Evolutionary conservation across 495 filamentous ascomycete genomes (phyloP), one percentile per base, ranked within the genome.

Genomic region (Cairneyella variabilis): DNA sequence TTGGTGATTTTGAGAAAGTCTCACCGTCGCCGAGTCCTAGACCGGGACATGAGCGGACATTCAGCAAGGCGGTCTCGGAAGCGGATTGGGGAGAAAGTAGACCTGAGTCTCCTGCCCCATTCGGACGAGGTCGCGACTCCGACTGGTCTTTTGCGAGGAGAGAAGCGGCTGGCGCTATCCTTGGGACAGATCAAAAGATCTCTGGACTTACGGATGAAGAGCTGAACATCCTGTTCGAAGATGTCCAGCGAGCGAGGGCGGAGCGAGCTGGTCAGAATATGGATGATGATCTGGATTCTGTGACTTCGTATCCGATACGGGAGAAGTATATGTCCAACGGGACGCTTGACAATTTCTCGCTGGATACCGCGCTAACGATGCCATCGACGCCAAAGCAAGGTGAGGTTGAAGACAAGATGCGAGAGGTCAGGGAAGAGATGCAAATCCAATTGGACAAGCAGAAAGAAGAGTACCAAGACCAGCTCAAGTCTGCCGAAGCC

Each of bases 311-410:
- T 66, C 86, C 89, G 3, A 75, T 91, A 25, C 78, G 93, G 39
- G 93, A 99, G 54, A 99, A 99, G 63, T 97, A 97, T 67, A 84
- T 95, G 76, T 96, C 91, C 3, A 93, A 87, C 64, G 91, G 91
- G 12, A 99, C 95, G 3, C 76, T 96, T 34, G 93, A 99, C 65
- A 96, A 96, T 66, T 93, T 97, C 63, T 97, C 95, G 12, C 76
- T 97, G 20, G 93, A 99, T 61, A 99, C 95, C 3, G 84, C 84
- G 2, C 77, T 97, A 36, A 99, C 93, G 1, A 88, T 96, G 75
- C 93, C 95, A 5, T 91, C 89, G 1, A 97, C 91, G 1, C 92
- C 93, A 30, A 88, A 83, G 45, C 83, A 82, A 38, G 82, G 80
- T 22, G 91, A 92, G 42, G 74, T 75, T 4, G 88, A 90, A 39